phyloP scores from a whole-genome alignment of 371 early-diverging fungal species.

The Circinella umbellata region DNA sequence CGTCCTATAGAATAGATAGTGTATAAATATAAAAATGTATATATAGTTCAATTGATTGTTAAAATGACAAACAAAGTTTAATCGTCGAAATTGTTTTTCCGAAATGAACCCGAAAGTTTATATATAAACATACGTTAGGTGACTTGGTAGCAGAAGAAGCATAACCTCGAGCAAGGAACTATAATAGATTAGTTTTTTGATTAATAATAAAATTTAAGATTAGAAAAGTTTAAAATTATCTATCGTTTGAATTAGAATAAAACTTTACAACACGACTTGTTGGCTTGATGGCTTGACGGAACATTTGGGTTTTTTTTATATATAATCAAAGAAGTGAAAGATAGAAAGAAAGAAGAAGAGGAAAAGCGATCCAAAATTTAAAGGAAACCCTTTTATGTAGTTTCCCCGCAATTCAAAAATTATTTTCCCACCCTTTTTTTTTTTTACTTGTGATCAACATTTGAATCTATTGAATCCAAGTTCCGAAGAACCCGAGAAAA shows the following conservation, averaged over 20 bases:
- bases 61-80: neutral
- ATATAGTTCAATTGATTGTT: too few species aligned
- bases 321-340: conserved; percentile 10
- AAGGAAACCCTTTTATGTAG: neutral
- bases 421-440: conserved; percentile 5
- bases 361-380: neutral
- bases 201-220: too few species aligned
- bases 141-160: conserved; percentile 39
- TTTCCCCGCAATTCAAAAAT: neutral
- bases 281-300: conserved; percentile 30
- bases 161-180: conserved; percentile 37
- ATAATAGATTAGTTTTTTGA: neutral
- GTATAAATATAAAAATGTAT: too few species aligned
- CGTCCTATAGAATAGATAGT: conserved; percentile 38
- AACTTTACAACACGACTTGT: conserved; percentile 21
- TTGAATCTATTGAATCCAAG: too few species aligned
- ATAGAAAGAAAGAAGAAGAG: conserved; percentile 1
- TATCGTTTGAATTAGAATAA: too few species aligned
- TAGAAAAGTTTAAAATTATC: too few species aligned
- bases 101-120: neutral
- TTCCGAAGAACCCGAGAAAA: too few species aligned
- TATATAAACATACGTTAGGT: conserved; percentile 34
- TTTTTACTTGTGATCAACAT: too few species aligned
- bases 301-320: conserved; percentile 24
- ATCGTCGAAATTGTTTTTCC: too few species aligned